Evolutionary conservation across 2,329 filamentous ascomycete genomes (phyloP), one percentile per base, ranked within the genome.

Genomic region (Paracamarosporium sp.): DNA sequence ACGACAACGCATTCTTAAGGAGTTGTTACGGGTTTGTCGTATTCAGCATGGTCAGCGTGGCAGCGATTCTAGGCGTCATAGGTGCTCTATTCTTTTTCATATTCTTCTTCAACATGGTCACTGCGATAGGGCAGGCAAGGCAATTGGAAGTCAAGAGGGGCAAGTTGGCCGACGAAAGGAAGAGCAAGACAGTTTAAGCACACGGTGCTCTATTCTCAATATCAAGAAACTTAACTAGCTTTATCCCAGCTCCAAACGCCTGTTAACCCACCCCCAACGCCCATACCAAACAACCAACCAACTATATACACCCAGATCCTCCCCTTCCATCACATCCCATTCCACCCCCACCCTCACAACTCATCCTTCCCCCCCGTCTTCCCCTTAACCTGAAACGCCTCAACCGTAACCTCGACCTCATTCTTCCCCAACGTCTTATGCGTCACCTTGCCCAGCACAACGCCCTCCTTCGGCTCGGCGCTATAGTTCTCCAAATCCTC

Each of bases 61-160:
- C 64, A 0, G 69, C 53, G 1, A 61, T 77, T 0, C 45, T 78
- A 13, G 69, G 54, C 0, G 50, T 71, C 7, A 67, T 77, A 0
- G 63, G 63, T 0, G 24, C 65, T 12, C 48, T 63, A 30, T 84
- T 59, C 65, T 40, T 68, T 0, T 53, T 61, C 28, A 73, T 72
- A 1, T 78, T 74, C 43, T 41, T 74, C 15, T 73, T 70, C 56
- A 78, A 78, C 43, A 77, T 77, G 74, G 63, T 63, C 5, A 56
- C 59, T 38, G 73, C 75, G 3, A 72, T 77, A n/a, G 41, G 50
- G n/a, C 72, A 76, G 55, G 64, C 63, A 7, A 63, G 57, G 20
- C 55, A 72, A 1, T 77, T 79, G 51, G 78, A 79, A 72, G 72
- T 74, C 43, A 54, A 56, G 44, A 60, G 68, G 56, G 53, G 65